These are phyloP conservation scores for Stereum hirsutum DNA, from an alignment of 1,284 basidiomycete species.

Conservation along the genomic window DNA sequence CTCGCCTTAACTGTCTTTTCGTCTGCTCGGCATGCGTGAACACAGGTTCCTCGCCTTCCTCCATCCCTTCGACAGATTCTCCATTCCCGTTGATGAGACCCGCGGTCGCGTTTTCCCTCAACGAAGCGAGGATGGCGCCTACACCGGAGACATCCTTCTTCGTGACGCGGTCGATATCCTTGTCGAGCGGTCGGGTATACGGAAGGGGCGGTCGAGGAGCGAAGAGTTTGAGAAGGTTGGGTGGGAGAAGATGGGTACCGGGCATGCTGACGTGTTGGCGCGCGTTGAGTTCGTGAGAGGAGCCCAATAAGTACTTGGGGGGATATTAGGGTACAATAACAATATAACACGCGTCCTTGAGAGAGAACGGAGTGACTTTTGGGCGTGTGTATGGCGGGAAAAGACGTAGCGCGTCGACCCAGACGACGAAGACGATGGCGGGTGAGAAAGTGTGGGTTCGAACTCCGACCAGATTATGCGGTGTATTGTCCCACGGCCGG, in stretches of 20 bases:
- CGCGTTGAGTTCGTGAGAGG: too few species aligned
- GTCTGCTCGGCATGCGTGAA: slow-evolving; percentile 74
- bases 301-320: neutral
- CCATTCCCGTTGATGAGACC: slow-evolving; percentile 48
- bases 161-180: slow-evolving; percentile 68
- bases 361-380: neutral
- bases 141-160: slow-evolving; percentile 70
- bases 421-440: too few species aligned
- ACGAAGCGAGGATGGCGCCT: slow-evolving; percentile 57
- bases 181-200: slow-evolving; percentile 77
- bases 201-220: slow-evolving; percentile 84
- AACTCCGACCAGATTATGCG: too few species aligned
- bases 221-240: slow-evolving; percentile 91
- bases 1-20: slow-evolving; percentile 68
- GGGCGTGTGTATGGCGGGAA: neutral
- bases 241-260: slow-evolving; percentile 83
- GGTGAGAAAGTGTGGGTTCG: too few species aligned
- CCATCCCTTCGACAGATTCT: slow-evolving; percentile 59
- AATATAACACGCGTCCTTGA: neutral
- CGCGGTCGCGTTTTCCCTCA: slow-evolving; percentile 72
- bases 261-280: slow-evolving; percentile 43
- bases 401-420: too few species aligned
- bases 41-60: slow-evolving; percentile 72
- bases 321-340: slow-evolving; percentile 5
- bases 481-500: too few species aligned